phyloP scores from a whole-genome alignment of 306 rosid genomes.

The Cicer bijugum region DNA sequence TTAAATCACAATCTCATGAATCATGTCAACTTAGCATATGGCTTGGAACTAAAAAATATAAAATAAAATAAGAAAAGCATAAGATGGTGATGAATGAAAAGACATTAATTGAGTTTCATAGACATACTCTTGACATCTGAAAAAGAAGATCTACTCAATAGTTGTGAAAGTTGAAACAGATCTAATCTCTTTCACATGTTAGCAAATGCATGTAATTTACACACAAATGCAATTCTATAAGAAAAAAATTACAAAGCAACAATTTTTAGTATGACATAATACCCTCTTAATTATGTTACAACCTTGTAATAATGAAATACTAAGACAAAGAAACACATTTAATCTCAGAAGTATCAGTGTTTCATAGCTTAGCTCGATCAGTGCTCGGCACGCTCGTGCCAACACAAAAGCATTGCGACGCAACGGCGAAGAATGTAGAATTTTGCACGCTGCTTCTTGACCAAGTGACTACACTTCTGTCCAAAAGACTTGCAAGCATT shows the following conservation, averaged over 20 bases:
- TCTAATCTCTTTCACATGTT: constrained; percentile 51
- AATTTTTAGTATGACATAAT: constrained; percentile 36
- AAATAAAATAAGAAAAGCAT: constrained; percentile 7
- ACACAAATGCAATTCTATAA: constrained; percentile 39
- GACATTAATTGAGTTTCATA: constrained; percentile 22
- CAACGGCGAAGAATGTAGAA: constrained; percentile 92
- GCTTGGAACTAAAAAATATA: constrained; percentile 10
- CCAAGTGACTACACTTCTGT: constrained; percentile 74
- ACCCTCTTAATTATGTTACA: constrained; percentile 36
- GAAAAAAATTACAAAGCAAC: constrained; percentile 18
- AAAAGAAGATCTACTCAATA: constrained; percentile 50
- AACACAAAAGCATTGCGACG: constrained; percentile 79
- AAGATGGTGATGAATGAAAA: constrained; percentile 28
- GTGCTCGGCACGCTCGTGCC: constrained; percentile 69
- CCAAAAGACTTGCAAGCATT: constrained; percentile 75
- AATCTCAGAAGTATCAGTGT: no score
- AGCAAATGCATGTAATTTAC: constrained; percentile 37
- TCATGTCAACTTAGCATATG: constrained; percentile 24
- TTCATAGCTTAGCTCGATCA: not conserved
- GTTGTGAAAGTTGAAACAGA: constrained; percentile 44
- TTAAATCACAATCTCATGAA: constrained; percentile 11
- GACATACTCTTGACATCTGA: constrained; percentile 39
- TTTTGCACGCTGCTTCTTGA: constrained; percentile 85
- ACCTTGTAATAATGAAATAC: not conserved
- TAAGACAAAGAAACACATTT: no score